A percentile compares a stretch with the other conserved stretches of the same genome.
Evolutionary conservation across 768 basidiomycete genomes (phyloP).

Genomic region (Lactarius sp.): DNA sequence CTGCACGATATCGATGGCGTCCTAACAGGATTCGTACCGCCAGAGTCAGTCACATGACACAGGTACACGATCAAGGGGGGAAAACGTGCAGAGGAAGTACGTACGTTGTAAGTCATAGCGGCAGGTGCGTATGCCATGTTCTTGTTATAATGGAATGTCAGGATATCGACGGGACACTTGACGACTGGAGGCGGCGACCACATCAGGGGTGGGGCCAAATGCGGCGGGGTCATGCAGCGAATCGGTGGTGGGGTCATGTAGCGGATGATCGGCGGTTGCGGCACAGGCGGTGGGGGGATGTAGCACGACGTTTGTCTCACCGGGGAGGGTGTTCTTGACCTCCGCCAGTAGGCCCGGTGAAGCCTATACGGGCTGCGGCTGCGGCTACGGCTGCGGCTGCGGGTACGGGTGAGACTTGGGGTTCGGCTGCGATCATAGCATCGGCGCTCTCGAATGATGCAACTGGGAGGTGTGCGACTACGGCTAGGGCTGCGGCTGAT

Average conservation of each 20-base stretch:
- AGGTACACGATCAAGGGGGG: neutral
- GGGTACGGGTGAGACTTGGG: neutral
- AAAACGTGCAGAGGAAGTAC: neutral
- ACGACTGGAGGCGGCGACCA: neutral
- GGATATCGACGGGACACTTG: constrained; percentile 13
- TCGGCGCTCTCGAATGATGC: neutral
- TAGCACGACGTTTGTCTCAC: neutral
- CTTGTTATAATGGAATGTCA: constrained; percentile 18
- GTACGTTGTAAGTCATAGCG: constrained; percentile 17
- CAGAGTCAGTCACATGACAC: neutral
- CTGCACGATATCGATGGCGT: constrained; percentile 14
- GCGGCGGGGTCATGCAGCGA: neutral
- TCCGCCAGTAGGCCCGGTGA: neutral
- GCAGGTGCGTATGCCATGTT: constrained; percentile 25
- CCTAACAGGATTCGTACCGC: neutral
- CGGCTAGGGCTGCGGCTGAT: neutral
- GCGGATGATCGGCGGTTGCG: neutral
- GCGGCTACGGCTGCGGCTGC: neutral
- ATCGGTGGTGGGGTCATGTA: neutral
- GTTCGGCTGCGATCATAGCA: neutral
- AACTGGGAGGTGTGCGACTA: neutral
- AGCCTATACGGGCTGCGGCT: neutral
- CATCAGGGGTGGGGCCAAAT: neutral
- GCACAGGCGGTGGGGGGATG: no score
- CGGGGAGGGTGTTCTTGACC: neutral